A percentile compares a stretch with the other conserved stretches of the same genome.
Conservation (phyloP, 2,329 filamentous ascomycete species). For the Xylaria arbuscula region DNA sequence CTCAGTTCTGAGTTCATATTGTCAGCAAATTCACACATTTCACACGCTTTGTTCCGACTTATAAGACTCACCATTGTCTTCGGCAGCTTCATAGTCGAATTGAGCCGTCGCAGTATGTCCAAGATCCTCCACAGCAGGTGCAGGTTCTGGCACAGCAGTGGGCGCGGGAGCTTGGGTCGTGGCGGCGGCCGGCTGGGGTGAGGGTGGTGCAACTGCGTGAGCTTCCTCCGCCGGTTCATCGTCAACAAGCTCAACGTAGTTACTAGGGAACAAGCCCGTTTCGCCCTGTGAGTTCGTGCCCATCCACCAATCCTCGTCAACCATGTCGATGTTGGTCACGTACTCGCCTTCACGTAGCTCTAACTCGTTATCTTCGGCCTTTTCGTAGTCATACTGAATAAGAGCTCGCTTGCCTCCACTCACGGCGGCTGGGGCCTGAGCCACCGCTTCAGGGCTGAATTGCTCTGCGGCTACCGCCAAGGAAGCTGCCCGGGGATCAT, state of each 20-base stretch:
- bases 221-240: slow-evolving; percentile 55
- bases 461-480: slow-evolving; percentile 63
- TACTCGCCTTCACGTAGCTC: slow-evolving; percentile 89
- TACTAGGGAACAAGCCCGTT: slow-evolving; percentile 92
- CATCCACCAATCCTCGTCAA: slow-evolving; percentile 99
- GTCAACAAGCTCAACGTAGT: slow-evolving; percentile 90
- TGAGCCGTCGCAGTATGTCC: slow-evolving; percentile 82
- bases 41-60: neutral
- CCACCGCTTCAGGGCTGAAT: slow-evolving; percentile 54
- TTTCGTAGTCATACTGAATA: slow-evolving; percentile 95
- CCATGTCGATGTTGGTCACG: slow-evolving; percentile 94
- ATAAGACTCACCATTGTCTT: slow-evolving; percentile 78
- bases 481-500: slow-evolving; percentile 70
- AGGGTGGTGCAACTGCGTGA: slow-evolving; percentile 51
- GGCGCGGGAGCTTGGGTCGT: slow-evolving; percentile 53
- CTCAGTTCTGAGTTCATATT: slow-evolving; percentile 69
- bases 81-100: slow-evolving; percentile 96
- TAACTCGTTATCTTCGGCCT: slow-evolving; percentile 96
- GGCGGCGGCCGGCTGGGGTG: slow-evolving; percentile 53
- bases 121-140: slow-evolving; percentile 51
- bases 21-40: slow-evolving; percentile 42
- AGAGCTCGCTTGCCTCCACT: slow-evolving; percentile 76
- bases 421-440: slow-evolving; percentile 51
- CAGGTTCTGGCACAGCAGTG: slow-evolving; percentile 47
- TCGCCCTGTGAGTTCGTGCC: slow-evolving; percentile 88